Percentiles rank a stretch among this genome's conserved stretches.
phyloP scores from a whole-genome alignment of 1,284 basidiomycete genomes.

The Mrakiaceae sp. region DNA sequence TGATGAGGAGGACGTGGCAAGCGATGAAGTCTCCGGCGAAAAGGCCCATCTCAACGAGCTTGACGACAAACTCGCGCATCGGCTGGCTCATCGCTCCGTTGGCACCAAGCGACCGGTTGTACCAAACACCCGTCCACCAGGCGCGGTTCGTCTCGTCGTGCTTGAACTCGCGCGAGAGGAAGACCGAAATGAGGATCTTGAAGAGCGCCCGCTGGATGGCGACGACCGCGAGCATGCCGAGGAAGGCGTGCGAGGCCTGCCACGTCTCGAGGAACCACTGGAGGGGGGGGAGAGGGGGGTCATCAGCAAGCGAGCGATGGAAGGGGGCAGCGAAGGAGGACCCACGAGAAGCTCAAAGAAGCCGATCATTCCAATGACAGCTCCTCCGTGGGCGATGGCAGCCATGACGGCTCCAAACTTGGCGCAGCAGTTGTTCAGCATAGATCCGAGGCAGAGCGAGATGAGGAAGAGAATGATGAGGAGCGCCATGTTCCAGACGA shows the following conservation, averaged over 20 bases:
- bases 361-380: conserved; percentile 68
- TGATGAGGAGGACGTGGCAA: conserved; percentile 54
- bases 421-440: conserved; percentile 70
- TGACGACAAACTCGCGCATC: conserved; percentile 87
- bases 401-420: conserved; percentile 85
- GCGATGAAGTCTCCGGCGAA: conserved; percentile 66
- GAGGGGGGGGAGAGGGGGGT: conserved; percentile 22
- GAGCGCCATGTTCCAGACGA: conserved; percentile 88
- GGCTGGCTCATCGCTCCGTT: conserved; percentile 78
- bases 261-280: conserved; percentile 92
- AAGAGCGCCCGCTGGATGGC: conserved; percentile 79
- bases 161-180: conserved; percentile 83
- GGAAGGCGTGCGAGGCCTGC: conserved; percentile 80
- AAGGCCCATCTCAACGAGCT: conserved; percentile 89
- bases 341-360: conserved; percentile 90
- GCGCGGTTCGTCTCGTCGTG: conserved; percentile 93
- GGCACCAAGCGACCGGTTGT: conserved; percentile 74
- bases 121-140: conserved; percentile 97
- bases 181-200: conserved; percentile 82
- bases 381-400: conserved; percentile 66
- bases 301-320: conserved; percentile 19
- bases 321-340: conserved; percentile 23
- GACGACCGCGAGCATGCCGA: conserved; percentile 76
- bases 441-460: conserved; percentile 84
- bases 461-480: conserved; percentile 77